Base-by-base conservation (phyloP, 768 basidiomycete species). In the Paxillus ammoniavirescens region DNA sequence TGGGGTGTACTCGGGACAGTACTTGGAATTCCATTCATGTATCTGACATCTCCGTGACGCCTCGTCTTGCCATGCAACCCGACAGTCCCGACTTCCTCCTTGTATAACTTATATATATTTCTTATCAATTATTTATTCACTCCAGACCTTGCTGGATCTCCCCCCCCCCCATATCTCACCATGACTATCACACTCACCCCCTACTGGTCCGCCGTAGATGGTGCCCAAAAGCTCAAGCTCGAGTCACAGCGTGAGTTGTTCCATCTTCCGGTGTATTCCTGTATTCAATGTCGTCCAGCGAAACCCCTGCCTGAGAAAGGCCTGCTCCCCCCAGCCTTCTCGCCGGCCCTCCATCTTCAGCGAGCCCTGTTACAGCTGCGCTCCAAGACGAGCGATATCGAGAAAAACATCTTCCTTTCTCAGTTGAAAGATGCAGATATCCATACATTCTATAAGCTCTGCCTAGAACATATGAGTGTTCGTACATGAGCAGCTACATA, bases 381-480 rank as follows among this genome's bases (percentile, higher is more conserved):
- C 47, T 86, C 86, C 15, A 91, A 91, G 69, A 80, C 83, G 66
- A 82, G 81, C 67, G 65, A 71, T 53, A 82, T 94, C 40, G 90
- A 93, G 65, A 89, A 91, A 73, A 87, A 96, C 72, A 89, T 92
- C 65, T 94, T 86, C 66, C 82, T 96, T 28, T 81, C 84, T 8
- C 80, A 81, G 52, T 77, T 95, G 54, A 88, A 92, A 66, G 74
- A 84, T 58, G 75, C 84, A 47, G 86, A 95, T 65, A 80, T 82
- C 13, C 68, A 77, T 43, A 80, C 88, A 68, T 97, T 94, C 73
- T 96, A 91, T 73, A 79, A 77, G 44, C 76, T 93, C 13, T 86
- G 89, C 68, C 69, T 88, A 42, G 75, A 77, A 42, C 77, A 92
- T 66, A 84, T 93, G 81, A 69, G 36, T 40, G 57, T 64, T 47